Evolutionary conservation across 306 rosid species (phyloP), one percentile per base, ranked within the genome.

Genomic region (Lithocarpus polystachyus): DNA sequence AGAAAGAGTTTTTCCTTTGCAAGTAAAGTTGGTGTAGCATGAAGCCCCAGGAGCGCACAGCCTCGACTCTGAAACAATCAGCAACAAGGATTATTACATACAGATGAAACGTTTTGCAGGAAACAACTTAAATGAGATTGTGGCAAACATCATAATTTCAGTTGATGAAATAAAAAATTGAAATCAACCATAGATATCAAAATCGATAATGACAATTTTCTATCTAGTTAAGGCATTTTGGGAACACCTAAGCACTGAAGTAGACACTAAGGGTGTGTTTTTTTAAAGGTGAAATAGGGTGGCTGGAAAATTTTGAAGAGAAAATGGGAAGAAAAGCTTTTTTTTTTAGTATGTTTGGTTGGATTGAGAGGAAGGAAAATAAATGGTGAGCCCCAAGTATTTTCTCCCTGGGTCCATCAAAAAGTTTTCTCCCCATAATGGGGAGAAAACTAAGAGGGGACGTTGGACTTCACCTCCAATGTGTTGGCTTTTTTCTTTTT

Each of bases 1-100:
- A 94, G 87, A 88, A 94, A 94, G 80, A 89, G 89, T 19, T 85
- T 84, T 78, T 94, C 94, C 89, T 94, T 94, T 51, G 92, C 97
- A 10, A 43, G 82, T 75, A 92, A 83, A 70, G 92, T 90, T 15
- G 95, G 97, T 67, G 97, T 90, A 69, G 87, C 97, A 82, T 90
- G 31, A 79, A 92, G 86, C 62, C 92, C 90, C 81, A 92, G 69
- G 29, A 92, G 92, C 22, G 87, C 88, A 83, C 97, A 92, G 64
- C 97, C 95, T 75, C 97, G 92, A 83, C 92, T 89, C 97, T 92
- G 89, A 79, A 19, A 35, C 37, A 56, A 18, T 79, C 22, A 75
- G 43, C 5, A 67, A 81, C 68, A 76, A 45, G 18, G 75, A 73
- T 78, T 28, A 68, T 48, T 29, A 33, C 80, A 55, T 43, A 28